Percentiles rank a stretch among this genome's conserved stretches.
These are phyloP conservation scores for Pyrenochaeta sp. DNA, from an alignment of 2,329 filamentous ascomycete genomes.

Conservation along the genomic window DNA sequence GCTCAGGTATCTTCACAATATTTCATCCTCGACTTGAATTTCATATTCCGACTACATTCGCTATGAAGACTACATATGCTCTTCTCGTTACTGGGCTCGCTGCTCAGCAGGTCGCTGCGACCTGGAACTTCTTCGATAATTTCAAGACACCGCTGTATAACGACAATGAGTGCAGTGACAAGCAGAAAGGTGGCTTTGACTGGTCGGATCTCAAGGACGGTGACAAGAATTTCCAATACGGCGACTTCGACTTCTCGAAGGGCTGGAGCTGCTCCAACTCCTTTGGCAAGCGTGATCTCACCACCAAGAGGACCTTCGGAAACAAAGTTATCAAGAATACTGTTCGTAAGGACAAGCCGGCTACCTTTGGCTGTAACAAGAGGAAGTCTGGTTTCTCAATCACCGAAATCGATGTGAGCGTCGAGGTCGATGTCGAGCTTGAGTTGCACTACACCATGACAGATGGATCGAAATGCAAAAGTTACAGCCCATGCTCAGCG, in stretches of 20 bases:
- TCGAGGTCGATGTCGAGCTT: conserved; percentile 78
- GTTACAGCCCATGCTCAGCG: conserved; percentile 69
- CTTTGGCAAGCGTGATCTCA: conserved; percentile 66
- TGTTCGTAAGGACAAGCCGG: conserved; percentile 61
- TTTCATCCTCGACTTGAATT: conserved; percentile 22
- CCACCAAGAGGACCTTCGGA: conserved; percentile 56
- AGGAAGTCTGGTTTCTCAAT: conserved; percentile 72
- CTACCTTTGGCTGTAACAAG: conserved; percentile 72
- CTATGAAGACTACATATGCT: conserved; percentile 54
- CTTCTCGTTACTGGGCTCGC: conserved; percentile 58
- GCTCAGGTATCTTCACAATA: conserved; percentile 4
- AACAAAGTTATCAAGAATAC: conserved; percentile 54
- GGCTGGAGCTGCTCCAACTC: conserved; percentile 74
- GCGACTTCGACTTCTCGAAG: conserved; percentile 69
- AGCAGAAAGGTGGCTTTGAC: conserved; percentile 75
- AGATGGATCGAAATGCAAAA: conserved; percentile 83
- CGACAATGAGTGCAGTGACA: conserved; percentile 77
- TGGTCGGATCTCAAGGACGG: conserved; percentile 67
- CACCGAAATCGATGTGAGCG: conserved; percentile 74
- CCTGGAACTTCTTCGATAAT: conserved; percentile 60
- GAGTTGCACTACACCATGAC: conserved; percentile 89
- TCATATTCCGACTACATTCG: conserved; percentile 34
- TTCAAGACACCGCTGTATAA: conserved; percentile 76
- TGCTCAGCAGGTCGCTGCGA: conserved; percentile 56
- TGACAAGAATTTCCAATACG: conserved; percentile 67